Evolutionary conservation across 139 green algal species (phyloP).

Genomic region (Chlorella sp.): DNA sequence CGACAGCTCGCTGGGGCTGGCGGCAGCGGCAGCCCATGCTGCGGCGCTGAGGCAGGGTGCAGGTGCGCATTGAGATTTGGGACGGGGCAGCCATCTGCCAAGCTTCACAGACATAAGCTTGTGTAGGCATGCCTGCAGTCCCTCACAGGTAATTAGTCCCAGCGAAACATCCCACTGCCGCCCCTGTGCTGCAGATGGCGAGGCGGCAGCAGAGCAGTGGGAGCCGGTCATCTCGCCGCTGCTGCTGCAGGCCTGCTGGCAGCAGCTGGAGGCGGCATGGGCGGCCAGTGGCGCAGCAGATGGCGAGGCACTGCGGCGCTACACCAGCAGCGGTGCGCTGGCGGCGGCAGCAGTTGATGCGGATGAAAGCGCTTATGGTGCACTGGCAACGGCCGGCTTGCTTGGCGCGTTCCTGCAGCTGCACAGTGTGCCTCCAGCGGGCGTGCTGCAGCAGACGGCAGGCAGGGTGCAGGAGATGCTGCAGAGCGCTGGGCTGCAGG

Average conservation of each 20-base stretch:
- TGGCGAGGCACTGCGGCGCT: slow-evolving; percentile 2
- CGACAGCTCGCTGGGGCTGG: slow-evolving; percentile 25
- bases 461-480: slow-evolving; percentile 15
- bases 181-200: background rate
- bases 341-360: background rate
- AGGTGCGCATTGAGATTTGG: background rate
- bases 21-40: background rate
- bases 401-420: slow-evolving; percentile 28
- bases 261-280: slow-evolving; percentile 22
- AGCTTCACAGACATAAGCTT: too few species aligned
- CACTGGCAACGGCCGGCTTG: background rate
- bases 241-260: slow-evolving; percentile 28
- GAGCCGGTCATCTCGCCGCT: slow-evolving; percentile 2
- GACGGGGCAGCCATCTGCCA: background rate
- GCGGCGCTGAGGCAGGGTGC: slow-evolving; percentile 3
- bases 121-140: background rate
- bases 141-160: too few species aligned
- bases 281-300: background rate
- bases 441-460: background rate
- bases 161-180: too few species aligned
- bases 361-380: too few species aligned
- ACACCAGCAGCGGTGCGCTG: background rate
- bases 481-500: background rate
- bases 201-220: slow-evolving; percentile 22
- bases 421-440: background rate